Base-by-base conservation (phyloP, 83 land plant species). In the Diphasiastrum complanatum region DNA sequence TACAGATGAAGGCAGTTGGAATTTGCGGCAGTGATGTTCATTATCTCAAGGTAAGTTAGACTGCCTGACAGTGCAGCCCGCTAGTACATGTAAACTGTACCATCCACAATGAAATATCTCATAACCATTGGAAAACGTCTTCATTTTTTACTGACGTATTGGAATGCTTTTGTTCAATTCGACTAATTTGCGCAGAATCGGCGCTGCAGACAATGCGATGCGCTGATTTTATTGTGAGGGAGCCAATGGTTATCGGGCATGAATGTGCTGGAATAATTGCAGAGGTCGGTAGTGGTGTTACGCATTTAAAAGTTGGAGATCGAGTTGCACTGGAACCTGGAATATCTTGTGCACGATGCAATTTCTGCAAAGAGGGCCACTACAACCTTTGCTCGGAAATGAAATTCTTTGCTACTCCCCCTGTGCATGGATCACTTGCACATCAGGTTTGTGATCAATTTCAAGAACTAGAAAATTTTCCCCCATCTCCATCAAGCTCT, bases 21-120 rank as follows among this genome's bases (percentile, higher is more conserved):
- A 89, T 93, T 6, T 93, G 99, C 65, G 99, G 99, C 33, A 93
- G 99, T 45, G 99, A 93, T 75, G 96, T 93, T 48, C 99, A 93
- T 46, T 93, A 81, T 51, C 77, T 79, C 65, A 85, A 85, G 89
- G 99, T 93, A 60, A 38, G 47, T 32, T 27, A 2, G 0, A n/a
- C 51, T 63, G n/a, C n/a, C n/a, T n/a, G n/a, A n/a, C n/a, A n/a
- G n/a, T n/a, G n/a, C n/a, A n/a, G n/a, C n/a, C n/a, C n/a, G n/a
- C n/a, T n/a, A n/a, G n/a, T n/a, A n/a, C n/a, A n/a, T n/a, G n/a
- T n/a, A n/a, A n/a, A n/a, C n/a, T n/a, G n/a, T n/a, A n/a, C n/a
- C n/a, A n/a, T n/a, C n/a, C n/a, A n/a, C n/a, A n/a, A n/a, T n/a
- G n/a, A n/a, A n/a, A n/a, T 27, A 10, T n/a, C 1, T 11, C 10